Base-by-base conservation (phyloP, 805 yeast species). In the Hanseniaspora guilliermondii region DNA sequence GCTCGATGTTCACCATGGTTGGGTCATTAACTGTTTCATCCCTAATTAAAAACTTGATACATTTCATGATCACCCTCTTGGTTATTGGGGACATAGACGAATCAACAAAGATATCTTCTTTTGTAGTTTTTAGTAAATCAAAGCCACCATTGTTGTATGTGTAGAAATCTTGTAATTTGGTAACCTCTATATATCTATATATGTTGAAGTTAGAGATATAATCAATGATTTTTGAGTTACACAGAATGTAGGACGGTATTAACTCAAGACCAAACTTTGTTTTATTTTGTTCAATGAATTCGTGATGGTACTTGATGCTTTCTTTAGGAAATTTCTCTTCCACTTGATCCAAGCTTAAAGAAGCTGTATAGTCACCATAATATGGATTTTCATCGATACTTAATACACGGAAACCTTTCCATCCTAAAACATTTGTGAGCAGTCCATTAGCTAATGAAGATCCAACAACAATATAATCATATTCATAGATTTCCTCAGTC, bases 381-480 rank as follows among this genome's bases (percentile, higher is more conserved):
- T 86, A 83, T 30, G 79, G 75, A 64, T 88, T 84, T 42, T 80
- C 73, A 66, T 93, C 98, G 32, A 93, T 79, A 64, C 93, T 98
- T 44, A 93, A 71, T 8, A 93, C 97, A 59, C 77, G 80, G n/a
- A 93, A 80, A n/a, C 98, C 98, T 62, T 87, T 96, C 97, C 98
- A 93, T 12, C 97, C 84, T 47, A 93, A 73, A 0, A 97, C 91
- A 12, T 97, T 95, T 0, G 97, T 96, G 48, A 88, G 69, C 12
- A 93, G 81, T 60, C 87, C 79, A 66, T 93, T 96, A 2, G 82
- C 83, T 41, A 93, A 73, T 3, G 97, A 97, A 0, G 98, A 91
- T 37, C 98, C 98, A 59, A 85, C 79, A 55, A 93, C 85, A 32
- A 93, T 74, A 14, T 93, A 95, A 64, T 93, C 98, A 60, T 87